Evolutionary conservation across 1,284 basidiomycete genomes (phyloP).

Genomic region (Leccinum griseonigrum): DNA sequence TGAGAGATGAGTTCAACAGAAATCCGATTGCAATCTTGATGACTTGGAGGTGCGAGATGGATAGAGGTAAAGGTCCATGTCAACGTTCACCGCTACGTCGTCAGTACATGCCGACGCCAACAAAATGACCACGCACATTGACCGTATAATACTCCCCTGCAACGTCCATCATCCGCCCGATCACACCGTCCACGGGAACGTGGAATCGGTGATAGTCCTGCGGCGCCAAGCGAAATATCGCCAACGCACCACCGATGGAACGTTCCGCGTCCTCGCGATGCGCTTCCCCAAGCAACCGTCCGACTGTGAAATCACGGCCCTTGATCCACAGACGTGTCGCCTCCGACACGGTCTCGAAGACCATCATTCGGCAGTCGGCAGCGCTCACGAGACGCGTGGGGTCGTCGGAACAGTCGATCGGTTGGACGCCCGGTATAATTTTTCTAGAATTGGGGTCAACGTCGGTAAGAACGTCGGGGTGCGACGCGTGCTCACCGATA

Average conservation of each 20-base stretch:
- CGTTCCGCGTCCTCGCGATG: constrained; percentile 68
- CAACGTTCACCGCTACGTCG: not conserved
- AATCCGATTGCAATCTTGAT: constrained; percentile 79
- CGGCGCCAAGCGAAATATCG: constrained; percentile 90
- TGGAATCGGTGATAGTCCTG: constrained; percentile 99
- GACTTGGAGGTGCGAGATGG: constrained; percentile 64
- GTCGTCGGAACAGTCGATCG: constrained; percentile 72
- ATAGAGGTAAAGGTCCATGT: constrained; percentile 39
- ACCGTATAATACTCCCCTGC: constrained; percentile 92
- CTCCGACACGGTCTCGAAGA: constrained; percentile 81
- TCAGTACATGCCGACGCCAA: not conserved
- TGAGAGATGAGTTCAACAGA: constrained; percentile 75
- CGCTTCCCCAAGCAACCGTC: constrained; percentile 74
- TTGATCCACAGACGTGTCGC: constrained; percentile 97
- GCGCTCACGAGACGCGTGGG: constrained; percentile 78
- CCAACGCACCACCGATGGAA: constrained; percentile 76
- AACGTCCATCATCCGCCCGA: constrained; percentile 81
- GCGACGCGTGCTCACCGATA: constrained; percentile 49
- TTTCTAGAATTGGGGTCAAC: constrained; percentile 58
- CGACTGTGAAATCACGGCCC: constrained; percentile 88
- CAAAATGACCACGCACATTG: constrained; percentile 52
- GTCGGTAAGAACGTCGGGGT: not conserved
- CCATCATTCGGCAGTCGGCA: constrained; percentile 95
- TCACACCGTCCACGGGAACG: constrained; percentile 81
- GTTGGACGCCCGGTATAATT: constrained; percentile 81